Evolutionary conservation across 192 early-diverging fungal genomes (phyloP).

Genomic region (Backusella sp.): DNA sequence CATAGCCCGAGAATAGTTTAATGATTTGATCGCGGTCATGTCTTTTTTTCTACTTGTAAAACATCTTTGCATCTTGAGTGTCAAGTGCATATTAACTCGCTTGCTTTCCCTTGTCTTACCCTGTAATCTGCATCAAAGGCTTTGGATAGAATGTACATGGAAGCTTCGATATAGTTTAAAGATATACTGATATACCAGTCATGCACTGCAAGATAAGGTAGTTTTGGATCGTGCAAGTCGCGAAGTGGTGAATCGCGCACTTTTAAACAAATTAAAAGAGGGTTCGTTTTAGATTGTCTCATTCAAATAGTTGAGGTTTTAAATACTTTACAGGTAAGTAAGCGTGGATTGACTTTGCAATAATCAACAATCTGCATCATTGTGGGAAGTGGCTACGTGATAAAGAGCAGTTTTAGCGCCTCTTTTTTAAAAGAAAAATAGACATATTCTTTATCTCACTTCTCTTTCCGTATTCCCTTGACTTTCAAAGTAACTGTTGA

Average conservation of each 20-base stretch:
- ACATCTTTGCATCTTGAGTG: background rate
- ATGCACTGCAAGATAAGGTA: conserved; percentile 4
- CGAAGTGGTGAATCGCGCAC: conserved; percentile 25
- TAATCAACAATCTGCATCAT: conserved; percentile 13
- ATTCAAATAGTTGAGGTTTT: background rate
- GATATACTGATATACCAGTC: conserved; percentile 25
- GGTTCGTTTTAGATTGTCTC: background rate
- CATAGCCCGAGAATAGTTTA: background rate
- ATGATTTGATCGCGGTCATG: background rate
- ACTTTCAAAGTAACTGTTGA: conserved; percentile 8
- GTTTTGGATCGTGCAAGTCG: conserved; percentile 16
- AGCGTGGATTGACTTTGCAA: background rate
- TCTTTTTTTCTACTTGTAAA: conserved; percentile 12
- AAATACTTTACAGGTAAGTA: conserved; percentile 4
- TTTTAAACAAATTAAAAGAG: background rate
- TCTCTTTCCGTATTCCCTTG: background rate
- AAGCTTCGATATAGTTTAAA: background rate
- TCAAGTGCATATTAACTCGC: background rate
- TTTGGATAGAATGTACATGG: background rate
- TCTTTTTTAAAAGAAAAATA: background rate
- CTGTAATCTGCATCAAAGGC: background rate
- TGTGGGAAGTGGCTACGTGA: background rate
- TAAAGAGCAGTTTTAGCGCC: background rate
- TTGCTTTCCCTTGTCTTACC: background rate
- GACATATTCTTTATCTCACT: background rate